A percentile compares a stretch with the other conserved stretches of the same genome.
Conservation (phyloP, 106 monocot genomes). For the Gastrodia elata region DNA sequence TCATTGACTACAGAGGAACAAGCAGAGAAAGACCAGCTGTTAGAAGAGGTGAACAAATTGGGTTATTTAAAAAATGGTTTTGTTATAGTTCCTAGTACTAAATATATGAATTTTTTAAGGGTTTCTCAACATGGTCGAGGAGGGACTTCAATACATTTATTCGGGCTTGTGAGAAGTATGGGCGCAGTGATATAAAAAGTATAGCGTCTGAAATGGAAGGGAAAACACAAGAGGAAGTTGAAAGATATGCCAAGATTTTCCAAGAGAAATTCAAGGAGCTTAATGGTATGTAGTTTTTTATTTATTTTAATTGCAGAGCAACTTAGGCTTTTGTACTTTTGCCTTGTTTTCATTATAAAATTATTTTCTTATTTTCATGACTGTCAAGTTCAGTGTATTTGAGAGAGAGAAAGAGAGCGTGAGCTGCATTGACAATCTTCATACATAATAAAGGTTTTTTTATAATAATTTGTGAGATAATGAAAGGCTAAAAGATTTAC, state of each 20-base stretch:
- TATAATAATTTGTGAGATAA: neutral
- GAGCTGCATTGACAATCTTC: no score
- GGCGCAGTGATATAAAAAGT: constrained; percentile 78
- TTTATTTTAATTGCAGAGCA: neutral
- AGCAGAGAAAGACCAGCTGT: constrained; percentile 77
- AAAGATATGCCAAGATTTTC: constrained; percentile 87
- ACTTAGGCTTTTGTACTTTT: neutral
- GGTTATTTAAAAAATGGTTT: neutral
- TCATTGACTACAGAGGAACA: constrained; percentile 79
- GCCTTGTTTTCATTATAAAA: neutral
- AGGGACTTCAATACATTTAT: constrained; percentile 93
- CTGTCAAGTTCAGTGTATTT: no score
- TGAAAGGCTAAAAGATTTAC: neutral
- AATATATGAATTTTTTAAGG: constrained; percentile 28
- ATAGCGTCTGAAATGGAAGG: constrained; percentile 92
- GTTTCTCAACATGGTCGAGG: constrained; percentile 87
- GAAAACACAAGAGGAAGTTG: constrained; percentile 84
- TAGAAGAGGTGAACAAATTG: constrained; percentile 57
- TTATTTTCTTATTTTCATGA: no score
- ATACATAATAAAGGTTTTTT: neutral
- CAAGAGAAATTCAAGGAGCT: constrained; percentile 84
- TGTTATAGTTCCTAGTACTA: neutral
- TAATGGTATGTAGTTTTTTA: constrained; percentile 37
- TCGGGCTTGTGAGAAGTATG: constrained; percentile 91
- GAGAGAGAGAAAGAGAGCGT: no score